Evolutionary conservation across 768 basidiomycete species (phyloP).

Genomic region (Crassisporium funariophilum): DNA sequence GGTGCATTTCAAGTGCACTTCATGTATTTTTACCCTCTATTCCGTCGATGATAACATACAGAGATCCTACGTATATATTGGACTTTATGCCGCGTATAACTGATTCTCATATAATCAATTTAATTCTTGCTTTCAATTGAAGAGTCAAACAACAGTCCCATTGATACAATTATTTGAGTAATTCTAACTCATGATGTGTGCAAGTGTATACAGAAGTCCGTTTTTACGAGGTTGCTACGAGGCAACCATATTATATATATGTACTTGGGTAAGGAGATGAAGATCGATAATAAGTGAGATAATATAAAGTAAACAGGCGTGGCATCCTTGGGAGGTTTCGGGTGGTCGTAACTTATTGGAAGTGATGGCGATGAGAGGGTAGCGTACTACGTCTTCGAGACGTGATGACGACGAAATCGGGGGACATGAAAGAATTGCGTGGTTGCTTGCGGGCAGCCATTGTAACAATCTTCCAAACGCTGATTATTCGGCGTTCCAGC

Average conservation of each 20-base stretch:
- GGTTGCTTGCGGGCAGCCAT: slow-evolving; percentile 50
- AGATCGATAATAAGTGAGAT: not conserved
- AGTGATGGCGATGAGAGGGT: slow-evolving; percentile 28
- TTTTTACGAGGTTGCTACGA: too few species aligned
- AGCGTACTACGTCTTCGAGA: slow-evolving; percentile 54
- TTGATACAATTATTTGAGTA: too few species aligned
- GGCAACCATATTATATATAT: not conserved
- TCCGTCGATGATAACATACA: too few species aligned
- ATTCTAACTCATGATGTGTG: too few species aligned
- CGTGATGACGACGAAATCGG: slow-evolving; percentile 66
- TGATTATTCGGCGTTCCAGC: slow-evolving; percentile 59
- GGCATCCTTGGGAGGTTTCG: not conserved
- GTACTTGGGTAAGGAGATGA: not conserved
- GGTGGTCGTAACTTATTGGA: slow-evolving; percentile 3
- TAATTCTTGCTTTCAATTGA: too few species aligned
- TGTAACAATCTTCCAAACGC: slow-evolving; percentile 65
- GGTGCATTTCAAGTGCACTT: too few species aligned
- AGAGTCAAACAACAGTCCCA: too few species aligned
- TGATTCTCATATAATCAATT: too few species aligned
- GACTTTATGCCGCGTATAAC: too few species aligned
- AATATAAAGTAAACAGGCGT: slow-evolving; percentile 7
- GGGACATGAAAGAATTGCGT: slow-evolving; percentile 54
- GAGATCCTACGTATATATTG: too few species aligned
- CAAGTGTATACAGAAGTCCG: too few species aligned
- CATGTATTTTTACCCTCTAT: too few species aligned